Conservation (phyloP, 805 yeast genomes). For the Wickerhamomyces strasburgensis region DNA sequence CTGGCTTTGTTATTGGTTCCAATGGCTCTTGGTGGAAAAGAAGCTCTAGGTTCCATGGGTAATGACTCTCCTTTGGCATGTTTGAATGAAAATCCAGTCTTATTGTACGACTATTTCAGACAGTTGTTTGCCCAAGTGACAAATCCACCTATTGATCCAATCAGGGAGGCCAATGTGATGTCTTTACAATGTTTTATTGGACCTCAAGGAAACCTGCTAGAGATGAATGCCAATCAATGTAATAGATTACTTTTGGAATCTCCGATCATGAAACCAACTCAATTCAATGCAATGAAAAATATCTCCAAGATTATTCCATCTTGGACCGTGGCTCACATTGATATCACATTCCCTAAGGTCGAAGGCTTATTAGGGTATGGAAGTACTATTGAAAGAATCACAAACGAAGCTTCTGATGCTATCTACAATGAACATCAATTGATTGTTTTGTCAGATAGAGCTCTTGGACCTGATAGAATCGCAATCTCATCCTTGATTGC, state of each 20-base stretch:
- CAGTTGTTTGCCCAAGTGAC: constrained; percentile 98
- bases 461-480: constrained; percentile 54
- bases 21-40: constrained; percentile 90
- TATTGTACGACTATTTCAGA: constrained; percentile 89
- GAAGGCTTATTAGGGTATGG: constrained; percentile 87
- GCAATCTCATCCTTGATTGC: constrained; percentile 88
- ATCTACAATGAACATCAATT: constrained; percentile 72
- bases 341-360: constrained; percentile 78
- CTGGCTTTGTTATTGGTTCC: constrained; percentile 78
- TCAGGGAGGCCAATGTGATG: constrained; percentile 95
- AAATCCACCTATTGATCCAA: constrained; percentile 98
- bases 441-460: constrained; percentile 71
- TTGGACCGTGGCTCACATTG: constrained; percentile 81
- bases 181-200: constrained; percentile 95
- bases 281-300: constrained; percentile 69
- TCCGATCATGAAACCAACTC: constrained; percentile 72
- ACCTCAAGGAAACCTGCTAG: constrained; percentile 95
- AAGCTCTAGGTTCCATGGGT: constrained; percentile 98
- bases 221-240: constrained; percentile 90
- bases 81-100: constrained; percentile 84
- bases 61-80: constrained; percentile 96
- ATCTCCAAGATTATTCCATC: constrained; percentile 73
- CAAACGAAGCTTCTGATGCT: constrained; percentile 82
- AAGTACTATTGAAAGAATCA: constrained; percentile 77
- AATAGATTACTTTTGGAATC: constrained; percentile 77